Evolutionary conservation across 805 yeast species (phyloP).

Genomic region (Saturnispora sanitii): DNA sequence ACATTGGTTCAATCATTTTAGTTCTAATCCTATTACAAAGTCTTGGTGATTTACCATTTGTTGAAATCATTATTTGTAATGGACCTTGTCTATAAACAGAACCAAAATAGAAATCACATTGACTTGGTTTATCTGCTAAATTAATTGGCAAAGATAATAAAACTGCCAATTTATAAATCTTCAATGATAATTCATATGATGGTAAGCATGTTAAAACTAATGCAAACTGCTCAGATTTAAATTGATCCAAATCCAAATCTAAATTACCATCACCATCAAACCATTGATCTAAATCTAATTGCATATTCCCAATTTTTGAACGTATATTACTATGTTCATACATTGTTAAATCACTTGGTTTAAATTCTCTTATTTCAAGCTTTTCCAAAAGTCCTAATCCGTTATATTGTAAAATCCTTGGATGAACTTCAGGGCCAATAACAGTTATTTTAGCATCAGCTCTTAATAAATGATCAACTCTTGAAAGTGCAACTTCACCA

Average conservation of each 20-base stretch:
- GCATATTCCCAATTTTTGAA: background rate
- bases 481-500: conserved; percentile 65
- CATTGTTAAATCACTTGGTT: conserved; percentile 38
- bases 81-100: conserved; percentile 64
- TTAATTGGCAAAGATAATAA: conserved; percentile 50
- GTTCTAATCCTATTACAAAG: conserved; percentile 55
- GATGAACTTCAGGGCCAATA: conserved; percentile 33
- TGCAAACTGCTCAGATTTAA: conserved; percentile 38
- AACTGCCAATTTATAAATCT: conserved; percentile 44
- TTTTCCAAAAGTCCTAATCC: conserved; percentile 33
- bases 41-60: conserved; percentile 76
- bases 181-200: conserved; percentile 49
- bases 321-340: conserved; percentile 28
- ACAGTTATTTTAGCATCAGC: conserved; percentile 68
- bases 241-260: conserved; percentile 23
- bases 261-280: conserved; percentile 16
- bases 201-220: conserved; percentile 68
- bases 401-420: conserved; percentile 27
- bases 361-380: conserved; percentile 37
- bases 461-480: conserved; percentile 54
- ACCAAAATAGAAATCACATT: conserved; percentile 82
- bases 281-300: conserved; percentile 3
- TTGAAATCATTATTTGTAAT: conserved; percentile 70
- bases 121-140: conserved; percentile 76
- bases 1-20: conserved; percentile 37